Conservation (phyloP, 2,329 filamentous ascomycete genomes). For the Talaromyces sp. region DNA sequence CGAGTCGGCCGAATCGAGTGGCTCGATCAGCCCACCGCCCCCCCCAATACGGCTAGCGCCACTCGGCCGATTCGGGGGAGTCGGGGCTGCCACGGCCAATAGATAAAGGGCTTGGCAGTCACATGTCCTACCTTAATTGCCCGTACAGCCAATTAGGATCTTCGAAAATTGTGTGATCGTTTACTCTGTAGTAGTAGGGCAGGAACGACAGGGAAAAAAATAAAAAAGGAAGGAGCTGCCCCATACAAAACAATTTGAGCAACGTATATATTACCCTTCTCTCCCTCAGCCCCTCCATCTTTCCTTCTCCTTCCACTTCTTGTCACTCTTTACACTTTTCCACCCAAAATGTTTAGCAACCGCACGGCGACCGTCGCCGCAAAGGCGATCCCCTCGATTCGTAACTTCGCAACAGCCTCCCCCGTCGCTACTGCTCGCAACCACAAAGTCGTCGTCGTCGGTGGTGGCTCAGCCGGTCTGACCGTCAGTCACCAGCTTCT, state of each 20-base stretch:
- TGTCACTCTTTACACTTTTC: background rate
- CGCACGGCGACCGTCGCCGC: slow-evolving; percentile 27
- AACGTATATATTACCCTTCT: background rate
- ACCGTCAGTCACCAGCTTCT: slow-evolving; percentile 67
- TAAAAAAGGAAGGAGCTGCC: background rate
- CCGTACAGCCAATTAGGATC: background rate
- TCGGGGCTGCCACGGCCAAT: background rate
- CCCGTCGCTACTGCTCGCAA: slow-evolving; percentile 42
- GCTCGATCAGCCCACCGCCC: background rate
- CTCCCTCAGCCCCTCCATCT: background rate
- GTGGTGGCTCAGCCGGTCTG: slow-evolving; percentile 65
- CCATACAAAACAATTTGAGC: background rate
- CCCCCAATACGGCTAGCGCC: background rate
- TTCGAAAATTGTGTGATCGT: background rate
- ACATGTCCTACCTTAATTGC: slow-evolving; percentile 2
- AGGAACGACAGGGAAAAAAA: background rate
- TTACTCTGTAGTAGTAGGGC: no score
- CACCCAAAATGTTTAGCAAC: slow-evolving; percentile 29
- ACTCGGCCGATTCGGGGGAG: slow-evolving; percentile 8
- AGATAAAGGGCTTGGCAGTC: background rate
- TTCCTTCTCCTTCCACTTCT: background rate
- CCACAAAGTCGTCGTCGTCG: slow-evolving; percentile 67
- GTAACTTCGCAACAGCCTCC: slow-evolving; percentile 30
- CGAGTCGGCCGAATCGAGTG: slow-evolving; percentile 9
- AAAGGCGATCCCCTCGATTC: slow-evolving; percentile 23